These are phyloP conservation scores for Circinella umbellata DNA, from an alignment of 371 early-diverging fungal genomes.

Conservation along the genomic window DNA sequence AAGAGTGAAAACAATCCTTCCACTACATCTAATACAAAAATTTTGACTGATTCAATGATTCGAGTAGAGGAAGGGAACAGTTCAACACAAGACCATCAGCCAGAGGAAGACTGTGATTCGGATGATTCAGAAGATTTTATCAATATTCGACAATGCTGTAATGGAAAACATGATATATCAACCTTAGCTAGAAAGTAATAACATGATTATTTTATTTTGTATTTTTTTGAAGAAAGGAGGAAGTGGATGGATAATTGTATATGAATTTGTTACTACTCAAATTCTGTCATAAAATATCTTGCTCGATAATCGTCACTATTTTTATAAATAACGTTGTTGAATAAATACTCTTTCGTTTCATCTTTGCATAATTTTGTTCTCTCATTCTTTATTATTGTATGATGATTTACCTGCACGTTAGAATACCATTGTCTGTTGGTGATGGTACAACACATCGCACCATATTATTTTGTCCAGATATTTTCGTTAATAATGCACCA, in stretches of 20 bases:
- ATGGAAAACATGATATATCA: slow-evolving; percentile 56
- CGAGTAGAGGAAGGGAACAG: not conserved
- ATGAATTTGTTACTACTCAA: not conserved
- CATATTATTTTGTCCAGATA: slow-evolving; percentile 52
- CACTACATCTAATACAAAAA: not conserved
- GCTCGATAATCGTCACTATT: slow-evolving; percentile 56
- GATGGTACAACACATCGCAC: slow-evolving; percentile 52
- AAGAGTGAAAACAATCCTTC: not conserved
- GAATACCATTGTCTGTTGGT: slow-evolving; percentile 50
- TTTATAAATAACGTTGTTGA: not conserved
- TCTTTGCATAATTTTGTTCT: too few relatives aligned
- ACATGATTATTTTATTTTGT: not conserved
- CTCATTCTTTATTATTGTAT: not conserved
- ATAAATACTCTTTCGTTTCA: not conserved
- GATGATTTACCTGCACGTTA: slow-evolving; percentile 50
- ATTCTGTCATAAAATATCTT: slow-evolving; percentile 35
- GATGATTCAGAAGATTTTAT: slow-evolving; percentile 31
- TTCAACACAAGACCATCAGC: not conserved
- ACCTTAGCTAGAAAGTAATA: slow-evolving; percentile 29
- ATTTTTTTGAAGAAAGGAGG: not conserved
- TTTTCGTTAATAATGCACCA: slow-evolving; percentile 53
- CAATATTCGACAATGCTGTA: slow-evolving; percentile 57
- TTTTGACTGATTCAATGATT: slow-evolving; percentile 1
- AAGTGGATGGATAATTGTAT: not conserved
- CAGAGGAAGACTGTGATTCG: not conserved